Percentiles rank a stretch among this genome's conserved stretches.
These are phyloP conservation scores for Perkinsela sp. DNA, from an alignment of 208 protist species.

Conservation along the genomic window DNA sequence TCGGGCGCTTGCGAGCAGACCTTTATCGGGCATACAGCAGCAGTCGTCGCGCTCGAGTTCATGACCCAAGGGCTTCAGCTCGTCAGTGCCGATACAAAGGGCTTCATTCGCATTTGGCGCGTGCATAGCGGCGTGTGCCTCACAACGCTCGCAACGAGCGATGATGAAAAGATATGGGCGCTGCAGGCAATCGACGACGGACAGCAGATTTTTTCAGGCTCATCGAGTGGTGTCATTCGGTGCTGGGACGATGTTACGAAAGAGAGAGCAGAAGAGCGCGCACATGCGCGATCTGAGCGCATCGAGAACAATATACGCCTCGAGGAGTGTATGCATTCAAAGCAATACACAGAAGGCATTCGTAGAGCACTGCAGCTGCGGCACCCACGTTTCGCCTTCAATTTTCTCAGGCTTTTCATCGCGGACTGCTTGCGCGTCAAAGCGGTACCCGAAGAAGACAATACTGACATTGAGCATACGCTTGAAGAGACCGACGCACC, in stretches of 20 bases:
- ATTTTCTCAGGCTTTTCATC: background rate
- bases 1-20: background rate
- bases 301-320: background rate
- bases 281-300: background rate
- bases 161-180: background rate
- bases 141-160: background rate
- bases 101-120: background rate
- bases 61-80: background rate
- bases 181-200: background rate
- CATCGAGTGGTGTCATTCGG: background rate
- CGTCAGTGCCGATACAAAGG: background rate
- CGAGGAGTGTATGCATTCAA: background rate
- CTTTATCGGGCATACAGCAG: background rate
- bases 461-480: no score
- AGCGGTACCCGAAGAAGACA: background rate
- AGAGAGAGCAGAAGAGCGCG: background rate
- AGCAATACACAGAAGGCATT: background rate
- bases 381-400: background rate
- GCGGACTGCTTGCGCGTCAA: background rate
- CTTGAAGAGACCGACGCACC: background rate
- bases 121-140: background rate
- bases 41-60: background rate
- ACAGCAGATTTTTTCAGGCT: background rate
- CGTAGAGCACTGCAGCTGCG: background rate
- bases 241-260: background rate